Evolutionary conservation across 176 grass and related monocot genomes (phyloP), one percentile per base, ranked within the genome.

Genomic region (Aegilops bicornis): DNA sequence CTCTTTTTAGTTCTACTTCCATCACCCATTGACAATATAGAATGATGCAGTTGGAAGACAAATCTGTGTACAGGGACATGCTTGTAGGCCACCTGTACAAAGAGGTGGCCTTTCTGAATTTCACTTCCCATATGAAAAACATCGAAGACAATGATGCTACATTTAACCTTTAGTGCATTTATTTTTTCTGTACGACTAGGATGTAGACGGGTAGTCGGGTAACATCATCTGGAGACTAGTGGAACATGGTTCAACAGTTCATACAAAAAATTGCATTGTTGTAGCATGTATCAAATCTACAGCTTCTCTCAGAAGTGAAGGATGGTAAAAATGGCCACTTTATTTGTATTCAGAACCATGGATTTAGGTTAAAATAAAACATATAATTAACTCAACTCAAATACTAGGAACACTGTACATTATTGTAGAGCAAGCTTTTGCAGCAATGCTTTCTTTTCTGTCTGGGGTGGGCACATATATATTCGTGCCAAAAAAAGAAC

Each of bases 371-470:
- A 22, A 67, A 24, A 73, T 22, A 25, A 15, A 33, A n/a, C 37
- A 78, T n/a, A 68, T 75, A 45, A 45, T 48, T 29, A 60, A 76
- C 50, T 61, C 19, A 75, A 75, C 5, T 75, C 7, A 79, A 63
- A 45, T 52, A 79, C 64, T 47, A 31, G 16, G 1, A 58, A 17
- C 78, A 43, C 66, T 68, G 27, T 76, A 84, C 62, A 91, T 87
- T 76, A 87, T 91, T 84, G n/a, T 76, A 58, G 61, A 73, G 20
- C 3, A 80, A 37, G 70, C 30, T 60, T 86, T 17, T 64, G 20
- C 75, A 75, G 75, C 14, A 23, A 74, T 47, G 73, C 24, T 68
- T 25, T 75, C 15, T 45, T 79, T 35, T 62, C 25, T 70, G 35
- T 77, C 35, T 8, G 20, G 36, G 24, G 2, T 67, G 25, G 50